Conservation (phyloP, 2,329 filamentous ascomycete genomes). For the Albifimbria verrucaria region DNA sequence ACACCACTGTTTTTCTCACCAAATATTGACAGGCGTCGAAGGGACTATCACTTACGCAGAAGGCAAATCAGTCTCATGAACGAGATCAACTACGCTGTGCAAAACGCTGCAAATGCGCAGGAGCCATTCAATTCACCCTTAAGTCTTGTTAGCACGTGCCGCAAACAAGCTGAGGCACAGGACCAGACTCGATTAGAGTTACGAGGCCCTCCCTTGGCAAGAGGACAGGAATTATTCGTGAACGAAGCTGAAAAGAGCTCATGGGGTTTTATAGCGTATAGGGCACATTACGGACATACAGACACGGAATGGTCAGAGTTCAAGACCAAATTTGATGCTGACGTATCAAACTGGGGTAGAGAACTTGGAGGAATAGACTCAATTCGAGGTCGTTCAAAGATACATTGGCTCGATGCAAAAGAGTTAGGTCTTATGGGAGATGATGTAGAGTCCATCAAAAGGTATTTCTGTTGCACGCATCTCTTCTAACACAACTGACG, state of each 20-base stretch:
- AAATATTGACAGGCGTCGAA: slow-evolving; percentile 1
- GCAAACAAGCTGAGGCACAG: slow-evolving; percentile 11
- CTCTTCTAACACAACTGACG: neutral
- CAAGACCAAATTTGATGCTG: slow-evolving; percentile 18
- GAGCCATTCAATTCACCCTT: slow-evolving; percentile 5
- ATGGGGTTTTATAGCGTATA: slow-evolving; percentile 22
- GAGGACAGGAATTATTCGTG: neutral
- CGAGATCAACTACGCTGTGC: slow-evolving; percentile 1
- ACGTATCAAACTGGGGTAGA: slow-evolving; percentile 20
- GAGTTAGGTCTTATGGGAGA: slow-evolving; percentile 11
- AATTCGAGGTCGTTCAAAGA: slow-evolving; percentile 11
- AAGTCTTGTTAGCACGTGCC: neutral
- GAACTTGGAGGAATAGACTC: slow-evolving; percentile 6
- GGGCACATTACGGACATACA: slow-evolving; percentile 13
- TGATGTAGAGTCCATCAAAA: slow-evolving; percentile 16
- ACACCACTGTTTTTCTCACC: slow-evolving; percentile 8
- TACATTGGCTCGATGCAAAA: slow-evolving; percentile 19
- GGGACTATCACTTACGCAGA: slow-evolving; percentile 10
- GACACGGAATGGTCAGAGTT: slow-evolving; percentile 21
- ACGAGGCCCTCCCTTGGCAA: neutral
- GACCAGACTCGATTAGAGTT: slow-evolving; percentile 10
- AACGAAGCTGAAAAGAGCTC: neutral
- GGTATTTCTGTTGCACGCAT: slow-evolving; percentile 9
- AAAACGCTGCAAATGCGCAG: neutral
- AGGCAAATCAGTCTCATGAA: slow-evolving; percentile 2